Evolutionary conservation across 495 filamentous ascomycete genomes (phyloP).

Genomic region (Neurospora sp.): DNA sequence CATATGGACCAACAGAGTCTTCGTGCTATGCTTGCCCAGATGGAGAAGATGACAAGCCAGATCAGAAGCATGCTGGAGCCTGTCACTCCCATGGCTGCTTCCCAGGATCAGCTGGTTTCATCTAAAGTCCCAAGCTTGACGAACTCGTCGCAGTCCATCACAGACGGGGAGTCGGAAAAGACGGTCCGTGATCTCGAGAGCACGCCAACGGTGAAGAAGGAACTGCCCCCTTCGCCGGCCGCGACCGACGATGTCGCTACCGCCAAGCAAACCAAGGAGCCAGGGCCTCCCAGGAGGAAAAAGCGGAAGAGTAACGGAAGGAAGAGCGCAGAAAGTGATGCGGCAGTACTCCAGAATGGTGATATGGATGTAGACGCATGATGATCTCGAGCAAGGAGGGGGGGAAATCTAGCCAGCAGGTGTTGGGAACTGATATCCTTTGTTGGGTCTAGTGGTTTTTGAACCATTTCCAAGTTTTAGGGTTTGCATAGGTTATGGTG

Average conservation of each 20-base stretch:
- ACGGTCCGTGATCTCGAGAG: not conserved
- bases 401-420: not conserved
- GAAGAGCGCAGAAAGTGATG: not conserved
- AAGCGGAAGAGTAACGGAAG: not conserved
- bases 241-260: constrained; percentile 16
- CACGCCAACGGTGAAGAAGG: constrained; percentile 9
- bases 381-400: not conserved
- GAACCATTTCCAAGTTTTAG: not conserved
- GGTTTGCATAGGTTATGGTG: not conserved
- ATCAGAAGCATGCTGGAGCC: constrained; percentile 8
- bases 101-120: not conserved
- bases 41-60: constrained; percentile 13
- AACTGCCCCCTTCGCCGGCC: constrained; percentile 12
- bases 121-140: not conserved
- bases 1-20: constrained; percentile 24
- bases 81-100: not conserved
- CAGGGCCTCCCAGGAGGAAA: not conserved
- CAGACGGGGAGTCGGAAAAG: not conserved
- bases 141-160: not conserved
- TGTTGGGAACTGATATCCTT: not conserved
- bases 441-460: not conserved
- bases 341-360: not conserved
- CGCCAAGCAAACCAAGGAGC: constrained; percentile 12
- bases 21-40: constrained; percentile 24
- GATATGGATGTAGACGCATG: not conserved